Evolutionary conservation across 2,329 filamentous ascomycete species (phyloP), one percentile per base, ranked within the genome.

Genomic region (Penicillium sp.): DNA sequence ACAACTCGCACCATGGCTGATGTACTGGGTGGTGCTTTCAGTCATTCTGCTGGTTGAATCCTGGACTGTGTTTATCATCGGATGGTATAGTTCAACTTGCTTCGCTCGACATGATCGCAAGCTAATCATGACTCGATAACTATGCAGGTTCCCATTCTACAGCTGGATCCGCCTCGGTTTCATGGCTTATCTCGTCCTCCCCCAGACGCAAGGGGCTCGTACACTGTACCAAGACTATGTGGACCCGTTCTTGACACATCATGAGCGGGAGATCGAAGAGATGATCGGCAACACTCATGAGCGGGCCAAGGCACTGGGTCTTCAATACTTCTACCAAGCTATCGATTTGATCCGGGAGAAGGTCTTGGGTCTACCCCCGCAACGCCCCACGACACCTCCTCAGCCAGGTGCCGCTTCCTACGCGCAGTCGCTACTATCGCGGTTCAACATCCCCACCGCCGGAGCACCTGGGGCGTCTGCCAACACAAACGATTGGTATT

Each of bases 21-120:
- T 97, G 89, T 99, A 97, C 82, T 99, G 93, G 89, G 91, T 96
- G 57, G 91, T 96, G 25, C 84, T 97, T 61, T 89, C 90, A 58
- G 87, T 90, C 72, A 85, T 87, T 65, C 81, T 92, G 54, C 83
- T 94, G 58, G 84, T 86, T 74, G 94, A 97, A 77, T 92, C 88
- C 45, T 96, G 91, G 84, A 86, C 89, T 54, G 85, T 87, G 66
- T 96, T 93, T 77, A 86, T 97, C 68, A 82, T 97, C 45, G 82
- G 82, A 72, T 97, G 91, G 88, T 87, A 76, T 50, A 77, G 55
- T 31, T 21, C 23, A 25, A 13, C 16, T 3, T 3, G 54, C 41
- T 25, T 8, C 34, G 7, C n/a, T n/a, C n/a, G 15, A 38, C 10
- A 18, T 2, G 13, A 50, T 45, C 27, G 6, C 27, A 50, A 44